These are phyloP conservation scores for Aspergillus quadricinctus DNA, from an alignment of 2,329 filamentous ascomycete species.

Conservation along the genomic window DNA sequence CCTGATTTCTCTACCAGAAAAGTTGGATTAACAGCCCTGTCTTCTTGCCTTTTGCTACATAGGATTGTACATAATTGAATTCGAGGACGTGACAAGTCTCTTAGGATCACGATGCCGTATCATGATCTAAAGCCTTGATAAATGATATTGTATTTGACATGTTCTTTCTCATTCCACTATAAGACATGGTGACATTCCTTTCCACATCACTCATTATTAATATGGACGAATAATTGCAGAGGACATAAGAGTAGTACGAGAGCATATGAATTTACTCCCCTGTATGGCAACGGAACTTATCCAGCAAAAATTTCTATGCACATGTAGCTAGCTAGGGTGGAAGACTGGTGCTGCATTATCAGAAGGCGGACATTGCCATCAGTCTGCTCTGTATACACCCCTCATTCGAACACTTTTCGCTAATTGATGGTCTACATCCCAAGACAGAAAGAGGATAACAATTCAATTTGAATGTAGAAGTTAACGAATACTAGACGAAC, in stretches of 20 bases:
- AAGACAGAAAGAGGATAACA: neutral
- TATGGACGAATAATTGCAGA: neutral
- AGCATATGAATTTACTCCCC: neutral
- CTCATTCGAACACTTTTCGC: neutral
- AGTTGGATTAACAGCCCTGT: neutral
- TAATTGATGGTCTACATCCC: neutral
- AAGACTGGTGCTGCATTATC: neutral
- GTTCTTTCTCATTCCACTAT: neutral
- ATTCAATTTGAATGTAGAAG: constrained; percentile 6
- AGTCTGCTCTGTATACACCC: neutral
- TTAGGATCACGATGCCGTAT: neutral
- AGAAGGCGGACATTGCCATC: neutral
- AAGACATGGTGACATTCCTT: neutral
- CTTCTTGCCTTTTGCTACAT: too few species aligned
- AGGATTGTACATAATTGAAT: too few species aligned
- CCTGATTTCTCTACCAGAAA: neutral
- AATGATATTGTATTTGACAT: neutral
- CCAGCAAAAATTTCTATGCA: neutral
- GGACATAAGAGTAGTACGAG: neutral
- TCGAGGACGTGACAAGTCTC: neutral
- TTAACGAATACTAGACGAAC: constrained; percentile 32
- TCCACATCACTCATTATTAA: neutral
- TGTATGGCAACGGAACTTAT: neutral
- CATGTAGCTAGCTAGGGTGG: neutral
- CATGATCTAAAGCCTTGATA: neutral